Percentiles rank a stretch among this genome's conserved stretches.
Conservation (phyloP, 2,329 filamentous ascomycete species). For the Apiospora arundinis region DNA sequence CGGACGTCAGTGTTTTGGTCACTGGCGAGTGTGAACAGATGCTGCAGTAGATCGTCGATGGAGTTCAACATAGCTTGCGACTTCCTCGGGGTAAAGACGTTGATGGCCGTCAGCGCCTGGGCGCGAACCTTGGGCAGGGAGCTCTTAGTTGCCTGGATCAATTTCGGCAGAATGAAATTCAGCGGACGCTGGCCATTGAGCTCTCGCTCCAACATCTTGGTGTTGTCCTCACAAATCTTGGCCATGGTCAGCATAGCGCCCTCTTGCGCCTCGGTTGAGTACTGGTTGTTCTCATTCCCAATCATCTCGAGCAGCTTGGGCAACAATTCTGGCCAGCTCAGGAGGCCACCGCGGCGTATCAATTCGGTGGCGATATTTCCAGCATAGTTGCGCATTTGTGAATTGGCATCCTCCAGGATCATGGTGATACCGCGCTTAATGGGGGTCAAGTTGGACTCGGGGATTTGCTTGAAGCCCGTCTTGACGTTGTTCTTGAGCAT, state of each 20-base stretch:
- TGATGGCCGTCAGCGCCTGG: slow-evolving; percentile 82
- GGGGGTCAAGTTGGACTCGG: slow-evolving; percentile 74
- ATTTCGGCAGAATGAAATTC: slow-evolving; percentile 85
- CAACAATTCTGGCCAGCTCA: slow-evolving; percentile 90
- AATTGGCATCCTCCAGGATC: slow-evolving; percentile 80
- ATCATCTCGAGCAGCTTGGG: slow-evolving; percentile 82
- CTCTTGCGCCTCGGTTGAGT: slow-evolving; percentile 78
- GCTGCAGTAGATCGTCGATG: slow-evolving; percentile 81
- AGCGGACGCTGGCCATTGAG: slow-evolving; percentile 89
- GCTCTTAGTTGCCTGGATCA: slow-evolving; percentile 85
- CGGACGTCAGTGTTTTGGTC: slow-evolving; percentile 84
- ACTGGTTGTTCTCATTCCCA: slow-evolving; percentile 72
- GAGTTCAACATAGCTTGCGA: slow-evolving; percentile 81
- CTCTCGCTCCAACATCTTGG: slow-evolving; percentile 82
- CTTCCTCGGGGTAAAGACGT: slow-evolving; percentile 87
- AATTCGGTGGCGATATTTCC: slow-evolving; percentile 95
- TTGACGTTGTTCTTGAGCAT: slow-evolving; percentile 96
- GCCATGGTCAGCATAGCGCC: slow-evolving; percentile 90
- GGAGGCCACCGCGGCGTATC: slow-evolving; percentile 80
- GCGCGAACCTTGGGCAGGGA: slow-evolving; percentile 78
- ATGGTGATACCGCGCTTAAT: slow-evolving; percentile 81
- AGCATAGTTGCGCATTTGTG: slow-evolving; percentile 85
- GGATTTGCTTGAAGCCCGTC: slow-evolving; percentile 75
- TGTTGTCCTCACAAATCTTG: slow-evolving; percentile 98
- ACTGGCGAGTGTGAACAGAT: slow-evolving; percentile 80